Base-by-base conservation (phyloP, 1,284 basidiomycete genomes). In the Hymenochaete sp. region DNA sequence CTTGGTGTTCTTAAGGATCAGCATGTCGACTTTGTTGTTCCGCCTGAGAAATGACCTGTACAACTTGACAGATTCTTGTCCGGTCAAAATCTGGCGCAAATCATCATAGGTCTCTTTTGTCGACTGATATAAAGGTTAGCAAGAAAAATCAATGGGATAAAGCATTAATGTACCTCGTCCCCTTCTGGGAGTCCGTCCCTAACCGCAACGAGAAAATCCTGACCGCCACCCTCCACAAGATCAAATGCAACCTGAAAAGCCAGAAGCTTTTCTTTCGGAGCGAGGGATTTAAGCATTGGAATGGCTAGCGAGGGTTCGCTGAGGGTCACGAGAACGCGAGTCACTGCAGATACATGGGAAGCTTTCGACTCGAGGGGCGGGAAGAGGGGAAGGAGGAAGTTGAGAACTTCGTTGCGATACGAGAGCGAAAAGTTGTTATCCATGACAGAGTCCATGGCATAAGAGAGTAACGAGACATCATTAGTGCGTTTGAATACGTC, bases 231-330 rank as follows among this genome's bases (percentile, higher is more conserved):
- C 65, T 96, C 92, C 13, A 85, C 86, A 42, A 97, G 67, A 63
- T 97, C 93, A 59, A 96, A 97, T 0, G 86, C 90, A 59, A 96
- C 81, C 60, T 98, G 93, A 61, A 91, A 95, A 2, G 90, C 91
- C 27, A 93, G 70, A 4, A 91, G 65, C 29, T 75, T 73, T 57
- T 88, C 77, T 51, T 76, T 75, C 1, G 79, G 77, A 10, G 89
- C 72, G 16, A 93, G 70, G 2, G 80, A 79, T 5, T 71, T 73
- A 50, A 93, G 62, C 38, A 92, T 69, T 18, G 79, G 72, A 8
- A 85, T 71, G 1, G 87, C 86, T 38, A 91, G 70, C 1, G 78
- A 72, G 4, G 83, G 74, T 50, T 82, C 82, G 59, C 85, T 85
- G 45, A 93, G 74, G 16, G 91, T 88, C 27, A 96, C 85, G 57